Percentiles rank a stretch among this genome's conserved stretches.
These are phyloP conservation scores for Nakaseomyces glabratus DNA, from an alignment of 1,139 yeast species.

Conservation along the genomic window DNA sequence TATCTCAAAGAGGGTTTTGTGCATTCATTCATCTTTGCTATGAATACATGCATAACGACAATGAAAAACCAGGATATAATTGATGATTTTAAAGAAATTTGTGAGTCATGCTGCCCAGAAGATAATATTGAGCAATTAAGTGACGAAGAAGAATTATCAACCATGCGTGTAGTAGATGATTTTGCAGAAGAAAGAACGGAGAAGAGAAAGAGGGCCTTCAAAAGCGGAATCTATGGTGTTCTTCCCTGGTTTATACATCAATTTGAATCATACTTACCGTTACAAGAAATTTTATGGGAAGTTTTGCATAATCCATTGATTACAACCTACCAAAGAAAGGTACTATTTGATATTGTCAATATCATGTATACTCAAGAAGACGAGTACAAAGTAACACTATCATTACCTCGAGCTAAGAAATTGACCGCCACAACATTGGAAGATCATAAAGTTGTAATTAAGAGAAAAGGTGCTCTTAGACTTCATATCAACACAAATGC, in stretches of 20 bases:
- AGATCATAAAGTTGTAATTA: constrained; percentile 25
- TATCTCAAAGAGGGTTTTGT: constrained; percentile 46
- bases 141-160: constrained; percentile 7
- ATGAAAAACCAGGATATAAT: constrained; percentile 1
- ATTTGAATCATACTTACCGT: constrained; percentile 53
- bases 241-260: constrained; percentile 59
- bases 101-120: constrained; percentile 37
- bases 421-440: constrained; percentile 46
- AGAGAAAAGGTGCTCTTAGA: constrained; percentile 33
- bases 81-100: constrained; percentile 51
- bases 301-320: constrained; percentile 54
- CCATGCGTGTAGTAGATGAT: constrained; percentile 39
- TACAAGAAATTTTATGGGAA: constrained; percentile 58
- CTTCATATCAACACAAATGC: constrained; percentile 19
- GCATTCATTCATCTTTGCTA: constrained; percentile 39
- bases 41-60: constrained; percentile 30
- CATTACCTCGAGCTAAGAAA: constrained; percentile 60
- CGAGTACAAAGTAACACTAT: constrained; percentile 49
- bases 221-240: constrained; percentile 37
- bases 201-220: constrained; percentile 42
- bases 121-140: constrained; percentile 6
- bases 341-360: constrained; percentile 55
- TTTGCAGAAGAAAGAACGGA: constrained; percentile 38
- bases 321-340: constrained; percentile 52
- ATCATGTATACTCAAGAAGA: constrained; percentile 60